These are phyloP conservation scores for Mortierella sp. DNA, from an alignment of 371 early-diverging fungal genomes.

Conservation along the genomic window DNA sequence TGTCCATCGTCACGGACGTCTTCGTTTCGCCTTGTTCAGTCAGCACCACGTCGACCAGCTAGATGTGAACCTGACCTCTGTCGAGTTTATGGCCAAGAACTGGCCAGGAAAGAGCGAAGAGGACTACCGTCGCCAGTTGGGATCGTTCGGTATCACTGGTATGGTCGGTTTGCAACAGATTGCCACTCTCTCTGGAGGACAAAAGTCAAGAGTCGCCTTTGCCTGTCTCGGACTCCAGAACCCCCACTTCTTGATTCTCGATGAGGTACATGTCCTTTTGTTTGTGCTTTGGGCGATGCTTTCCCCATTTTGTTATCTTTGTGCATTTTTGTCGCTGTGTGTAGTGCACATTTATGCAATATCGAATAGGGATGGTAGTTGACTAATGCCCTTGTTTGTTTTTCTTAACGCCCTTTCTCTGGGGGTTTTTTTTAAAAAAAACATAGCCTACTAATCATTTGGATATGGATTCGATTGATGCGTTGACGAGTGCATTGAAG, in stretches of 20 bases:
- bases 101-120: constrained; percentile 95
- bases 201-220: constrained; percentile 97
- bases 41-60: constrained; percentile 99
- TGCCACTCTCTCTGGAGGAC: constrained; percentile 97
- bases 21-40: constrained; percentile 96
- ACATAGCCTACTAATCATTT: constrained; percentile 88
- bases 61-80: constrained; percentile 85
- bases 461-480: constrained; percentile 97
- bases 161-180: constrained; percentile 95
- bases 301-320: neutral
- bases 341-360: neutral
- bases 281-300: neutral
- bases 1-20: constrained; percentile 93
- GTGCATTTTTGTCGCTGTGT: too few species aligned
- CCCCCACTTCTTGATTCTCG: constrained; percentile 97
- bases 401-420: neutral
- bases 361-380: neutral
- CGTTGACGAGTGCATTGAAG: constrained; percentile 95
- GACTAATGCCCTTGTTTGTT: neutral
- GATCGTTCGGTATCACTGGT: constrained; percentile 96
- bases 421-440: neutral
- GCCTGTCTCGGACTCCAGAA: constrained; percentile 92
- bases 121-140: constrained; percentile 95
- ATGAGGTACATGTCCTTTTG: constrained; percentile 81
- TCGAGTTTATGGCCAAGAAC: constrained; percentile 87